A percentile compares a stretch with the other conserved stretches of the same genome.
phyloP scores from a whole-genome alignment of 495 filamentous ascomycete genomes.

The Beverwykella pulmonaria region DNA sequence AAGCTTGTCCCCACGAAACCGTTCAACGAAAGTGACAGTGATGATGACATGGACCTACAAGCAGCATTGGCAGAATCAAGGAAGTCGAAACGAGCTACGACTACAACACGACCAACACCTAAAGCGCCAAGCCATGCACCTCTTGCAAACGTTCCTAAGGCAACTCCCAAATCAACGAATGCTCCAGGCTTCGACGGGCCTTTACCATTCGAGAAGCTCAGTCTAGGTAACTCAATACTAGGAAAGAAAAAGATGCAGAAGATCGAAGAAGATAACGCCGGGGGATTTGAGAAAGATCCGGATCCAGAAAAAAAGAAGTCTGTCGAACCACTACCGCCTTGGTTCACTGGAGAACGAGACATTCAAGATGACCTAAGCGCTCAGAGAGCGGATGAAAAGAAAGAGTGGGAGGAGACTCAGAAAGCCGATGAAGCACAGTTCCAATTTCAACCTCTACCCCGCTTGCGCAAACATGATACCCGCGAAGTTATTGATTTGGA shows the following conservation, averaged over 20 bases:
- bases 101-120: constrained; percentile 14
- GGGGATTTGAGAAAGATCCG: constrained; percentile 67
- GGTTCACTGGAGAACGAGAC: constrained; percentile 64
- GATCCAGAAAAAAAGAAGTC: constrained; percentile 53
- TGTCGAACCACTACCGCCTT: constrained; percentile 74
- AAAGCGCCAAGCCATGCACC: background rate
- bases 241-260: constrained; percentile 51
- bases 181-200: constrained; percentile 72
- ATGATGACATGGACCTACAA: constrained; percentile 66
- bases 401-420: constrained; percentile 36
- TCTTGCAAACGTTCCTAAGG: constrained; percentile 29
- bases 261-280: constrained; percentile 59
- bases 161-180: constrained; percentile 36
- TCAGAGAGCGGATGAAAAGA: constrained; percentile 42
- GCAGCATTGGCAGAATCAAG: constrained; percentile 58
- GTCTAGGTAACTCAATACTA: constrained; percentile 64
- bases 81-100: constrained; percentile 44
- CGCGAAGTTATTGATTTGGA: constrained; percentile 45
- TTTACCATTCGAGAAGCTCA: constrained; percentile 84
- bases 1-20: constrained; percentile 54
- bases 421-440: constrained; percentile 37
- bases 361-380: constrained; percentile 44
- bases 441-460: constrained; percentile 46
- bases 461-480: constrained; percentile 47
- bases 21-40: constrained; percentile 51